phyloP scores from a whole-genome alignment of 495 filamentous ascomycete genomes.

The Oidiodendron maius region DNA sequence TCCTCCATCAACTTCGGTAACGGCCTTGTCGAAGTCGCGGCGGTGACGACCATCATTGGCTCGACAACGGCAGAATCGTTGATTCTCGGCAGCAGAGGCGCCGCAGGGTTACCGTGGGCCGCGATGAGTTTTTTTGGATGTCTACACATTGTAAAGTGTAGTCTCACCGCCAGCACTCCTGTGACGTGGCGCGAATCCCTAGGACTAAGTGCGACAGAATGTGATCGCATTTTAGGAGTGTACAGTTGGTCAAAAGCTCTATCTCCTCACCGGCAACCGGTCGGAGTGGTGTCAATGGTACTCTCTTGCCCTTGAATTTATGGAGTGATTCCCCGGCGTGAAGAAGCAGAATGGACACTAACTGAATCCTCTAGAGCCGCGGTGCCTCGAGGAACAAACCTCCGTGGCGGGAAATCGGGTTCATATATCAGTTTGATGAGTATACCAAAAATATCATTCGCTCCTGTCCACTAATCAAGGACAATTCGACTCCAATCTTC shows the following conservation, averaged over 20 bases:
- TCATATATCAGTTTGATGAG: background rate
- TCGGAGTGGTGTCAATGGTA: background rate
- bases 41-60: slow-evolving; percentile 18
- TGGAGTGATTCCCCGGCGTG: too few relatives aligned
- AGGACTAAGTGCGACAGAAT: background rate
- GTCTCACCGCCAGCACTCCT: background rate
- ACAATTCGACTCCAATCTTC: background rate
- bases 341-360: too few relatives aligned
- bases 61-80: slow-evolving; percentile 15
- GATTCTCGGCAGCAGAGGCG: slow-evolving; percentile 12
- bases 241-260: background rate
- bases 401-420: background rate
- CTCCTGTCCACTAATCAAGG: background rate
- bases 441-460: background rate
- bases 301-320: too few relatives aligned
- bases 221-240: background rate
- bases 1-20: background rate
- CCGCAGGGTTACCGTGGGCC: slow-evolving; percentile 17
- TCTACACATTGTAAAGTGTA: slow-evolving; percentile 9
- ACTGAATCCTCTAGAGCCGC: too few relatives aligned
- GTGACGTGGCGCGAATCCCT: background rate
- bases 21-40: slow-evolving; percentile 20
- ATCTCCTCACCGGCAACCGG: background rate
- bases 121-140: slow-evolving; percentile 17
- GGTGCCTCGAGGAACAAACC: too few relatives aligned